phyloP scores from a whole-genome alignment of 768 basidiomycete species.

The Dacryopinax primogenitus region DNA sequence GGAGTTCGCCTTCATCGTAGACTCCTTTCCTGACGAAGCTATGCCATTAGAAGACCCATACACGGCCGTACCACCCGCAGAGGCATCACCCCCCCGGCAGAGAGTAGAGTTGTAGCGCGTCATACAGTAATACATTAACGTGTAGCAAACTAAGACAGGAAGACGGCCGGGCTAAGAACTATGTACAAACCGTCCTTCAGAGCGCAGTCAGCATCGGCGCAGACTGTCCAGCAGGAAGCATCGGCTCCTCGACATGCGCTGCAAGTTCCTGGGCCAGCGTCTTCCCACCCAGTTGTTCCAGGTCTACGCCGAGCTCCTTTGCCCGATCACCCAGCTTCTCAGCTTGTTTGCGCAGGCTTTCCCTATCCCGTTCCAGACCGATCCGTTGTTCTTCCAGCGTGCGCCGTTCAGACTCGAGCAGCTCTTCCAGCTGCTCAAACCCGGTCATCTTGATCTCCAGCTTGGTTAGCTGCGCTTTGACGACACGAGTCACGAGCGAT shows the following conservation, averaged over 20 bases:
- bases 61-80: not conserved
- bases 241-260: slow-evolving; percentile 2
- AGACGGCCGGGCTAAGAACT: not conserved
- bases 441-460: slow-evolving; percentile 89
- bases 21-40: not conserved
- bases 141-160: not conserved
- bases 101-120: not conserved
- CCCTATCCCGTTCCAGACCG: slow-evolving; percentile 64
- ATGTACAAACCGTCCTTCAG: not conserved
- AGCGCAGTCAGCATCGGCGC: not conserved
- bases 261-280: not conserved
- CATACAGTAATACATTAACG: slow-evolving; percentile 4
- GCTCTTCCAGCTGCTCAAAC: slow-evolving; percentile 86
- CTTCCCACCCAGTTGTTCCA: slow-evolving; percentile 8
- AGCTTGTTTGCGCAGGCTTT: slow-evolving; percentile 18
- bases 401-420: slow-evolving; percentile 81
- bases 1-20: not conserved
- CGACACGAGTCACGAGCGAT: slow-evolving; percentile 57
- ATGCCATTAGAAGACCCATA: not conserved
- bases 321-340: slow-evolving; percentile 22
- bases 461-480: slow-evolving; percentile 63
- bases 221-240: not conserved
- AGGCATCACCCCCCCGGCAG: not conserved
- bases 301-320: slow-evolving; percentile 17
- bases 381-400: slow-evolving; percentile 70